phyloP scores from a whole-genome alignment of 352 stramenopile species.

The Phytophthora lateralis region DNA sequence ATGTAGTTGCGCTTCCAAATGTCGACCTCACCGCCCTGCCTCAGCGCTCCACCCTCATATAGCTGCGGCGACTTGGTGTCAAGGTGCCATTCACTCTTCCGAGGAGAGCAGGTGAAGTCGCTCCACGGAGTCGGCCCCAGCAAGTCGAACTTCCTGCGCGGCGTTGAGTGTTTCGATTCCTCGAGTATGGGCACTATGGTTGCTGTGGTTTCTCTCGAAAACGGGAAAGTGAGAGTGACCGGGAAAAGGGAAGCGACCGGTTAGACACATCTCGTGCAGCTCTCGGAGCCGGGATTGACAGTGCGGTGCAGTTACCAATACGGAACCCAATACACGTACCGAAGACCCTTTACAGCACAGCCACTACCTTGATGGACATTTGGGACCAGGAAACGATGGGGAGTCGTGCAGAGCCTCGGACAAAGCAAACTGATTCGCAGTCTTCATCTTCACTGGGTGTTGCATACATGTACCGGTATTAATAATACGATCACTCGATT shows the following conservation, averaged over 20 bases:
- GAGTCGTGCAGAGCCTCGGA: slow-evolving; percentile 14
- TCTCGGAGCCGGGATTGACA: not conserved
- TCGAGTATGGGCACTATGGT: slow-evolving; percentile 32
- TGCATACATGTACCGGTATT: too few species aligned
- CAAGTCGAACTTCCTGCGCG: slow-evolving; percentile 19
- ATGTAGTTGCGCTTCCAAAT: slow-evolving; percentile 49
- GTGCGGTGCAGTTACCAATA: too few species aligned
- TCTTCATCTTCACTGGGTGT: not conserved
- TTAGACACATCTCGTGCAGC: not conserved
- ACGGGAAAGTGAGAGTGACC: slow-evolving; percentile 8
- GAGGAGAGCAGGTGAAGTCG: slow-evolving; percentile 5
- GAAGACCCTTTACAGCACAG: not conserved
- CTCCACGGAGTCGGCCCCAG: slow-evolving; percentile 1
- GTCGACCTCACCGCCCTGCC: slow-evolving; percentile 26
- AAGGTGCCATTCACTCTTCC: slow-evolving; percentile 20
- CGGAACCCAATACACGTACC: too few species aligned
- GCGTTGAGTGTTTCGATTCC: slow-evolving; percentile 11
- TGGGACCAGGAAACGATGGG: slow-evolving; percentile 28
- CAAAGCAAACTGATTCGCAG: slow-evolving; percentile 1
- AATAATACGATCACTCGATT: too few species aligned
- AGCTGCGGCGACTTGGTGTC: slow-evolving; percentile 22
- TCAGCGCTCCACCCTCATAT: slow-evolving; percentile 28
- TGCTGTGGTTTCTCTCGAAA: slow-evolving; percentile 1
- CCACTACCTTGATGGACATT: slow-evolving; percentile 13
- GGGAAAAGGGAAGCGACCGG: too few species aligned